Conservation (phyloP, 2,329 filamentous ascomycete genomes). For the Fusarium lyarnte region DNA sequence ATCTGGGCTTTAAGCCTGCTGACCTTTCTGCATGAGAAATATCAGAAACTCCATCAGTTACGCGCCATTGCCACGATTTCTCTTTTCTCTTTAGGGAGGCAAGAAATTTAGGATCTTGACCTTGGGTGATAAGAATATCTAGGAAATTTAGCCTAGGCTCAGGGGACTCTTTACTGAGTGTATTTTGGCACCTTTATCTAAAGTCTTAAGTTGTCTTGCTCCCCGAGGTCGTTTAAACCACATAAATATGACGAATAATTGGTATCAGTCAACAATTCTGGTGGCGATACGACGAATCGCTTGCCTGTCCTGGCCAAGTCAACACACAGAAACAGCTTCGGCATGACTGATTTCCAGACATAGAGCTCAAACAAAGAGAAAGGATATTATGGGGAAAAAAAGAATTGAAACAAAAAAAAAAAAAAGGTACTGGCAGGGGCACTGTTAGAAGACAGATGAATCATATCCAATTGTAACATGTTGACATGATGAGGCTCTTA, state of each 20-base stretch:
- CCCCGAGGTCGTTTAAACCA: not conserved
- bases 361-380: not conserved
- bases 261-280: not conserved
- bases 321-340: not conserved
- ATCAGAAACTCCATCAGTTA: not conserved
- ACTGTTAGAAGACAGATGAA: rapidly evolving
- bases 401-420: no score
- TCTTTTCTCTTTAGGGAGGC: not conserved
- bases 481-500: no score
- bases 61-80: not conserved
- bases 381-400: no score
- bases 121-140: no score
- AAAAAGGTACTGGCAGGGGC: not conserved
- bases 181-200: no score
- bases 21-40: conserved; percentile 19
- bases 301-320: not conserved
- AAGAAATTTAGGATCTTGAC: no score
- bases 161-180: no score
- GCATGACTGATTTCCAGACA: not conserved
- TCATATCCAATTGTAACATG: not conserved
- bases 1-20: conserved; percentile 12
- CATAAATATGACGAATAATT: not conserved
- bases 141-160: no score
- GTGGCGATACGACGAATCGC: conserved; percentile 14
- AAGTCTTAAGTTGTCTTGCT: no score